A percentile compares a stretch with the other conserved stretches of the same genome.
phyloP scores from a whole-genome alignment of 768 basidiomycete species.

The Austroboletus festivus region DNA sequence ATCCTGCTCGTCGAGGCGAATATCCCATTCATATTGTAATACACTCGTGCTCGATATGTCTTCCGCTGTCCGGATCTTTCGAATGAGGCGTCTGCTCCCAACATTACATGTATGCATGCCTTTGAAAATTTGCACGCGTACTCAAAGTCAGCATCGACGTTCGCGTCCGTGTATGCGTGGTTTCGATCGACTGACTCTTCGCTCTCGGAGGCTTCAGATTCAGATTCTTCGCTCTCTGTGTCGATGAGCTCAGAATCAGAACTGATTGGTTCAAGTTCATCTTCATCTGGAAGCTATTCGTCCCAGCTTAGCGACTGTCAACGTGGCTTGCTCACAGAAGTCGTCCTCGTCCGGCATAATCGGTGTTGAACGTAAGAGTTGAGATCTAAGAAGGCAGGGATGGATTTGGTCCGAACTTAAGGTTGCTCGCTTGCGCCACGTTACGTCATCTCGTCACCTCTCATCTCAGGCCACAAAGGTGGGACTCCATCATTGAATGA shows the following conservation, averaged over 20 bases:
- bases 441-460: background rate
- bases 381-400: too few relatives aligned
- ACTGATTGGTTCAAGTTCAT: conserved; percentile 1
- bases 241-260: conserved; percentile 7
- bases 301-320: conserved; percentile 58
- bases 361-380: too few relatives aligned
- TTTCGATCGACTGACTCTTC: conserved; percentile 5
- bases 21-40: conserved; percentile 70
- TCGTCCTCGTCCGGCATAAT: background rate
- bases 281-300: conserved; percentile 11
- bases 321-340: conserved; percentile 30
- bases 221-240: conserved; percentile 3
- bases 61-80: conserved; percentile 57
- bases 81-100: conserved; percentile 57
- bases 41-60: conserved; percentile 27
- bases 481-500: too few relatives aligned
- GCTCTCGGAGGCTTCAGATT: conserved; percentile 12
- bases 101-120: background rate
- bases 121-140: background rate
- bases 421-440: too few relatives aligned
- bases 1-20: conserved; percentile 64
- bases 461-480: too few relatives aligned
- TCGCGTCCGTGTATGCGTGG: conserved; percentile 2
- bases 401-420: too few relatives aligned
- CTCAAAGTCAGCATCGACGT: conserved; percentile 24